Percentiles rank a stretch among this genome's conserved stretches.
Evolutionary conservation across 495 filamentous ascomycete species (phyloP).

Genomic region (Hypoxylon rickii): DNA sequence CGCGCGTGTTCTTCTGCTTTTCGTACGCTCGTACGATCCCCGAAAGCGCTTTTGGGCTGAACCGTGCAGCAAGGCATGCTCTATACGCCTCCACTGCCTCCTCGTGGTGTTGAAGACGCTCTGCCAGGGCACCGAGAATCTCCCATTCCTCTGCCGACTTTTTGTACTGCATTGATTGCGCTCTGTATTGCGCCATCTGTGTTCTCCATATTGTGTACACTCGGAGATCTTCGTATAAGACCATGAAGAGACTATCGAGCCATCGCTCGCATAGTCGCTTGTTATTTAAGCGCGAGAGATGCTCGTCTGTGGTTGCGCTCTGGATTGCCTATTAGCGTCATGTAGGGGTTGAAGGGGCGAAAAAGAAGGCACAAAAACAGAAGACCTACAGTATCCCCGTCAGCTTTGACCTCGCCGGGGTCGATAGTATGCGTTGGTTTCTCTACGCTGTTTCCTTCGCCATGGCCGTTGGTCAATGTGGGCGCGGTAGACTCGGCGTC

Average conservation of each 20-base stretch:
- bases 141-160: constrained; percentile 98
- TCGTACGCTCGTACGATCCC: constrained; percentile 77
- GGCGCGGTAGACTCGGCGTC: constrained; percentile 38
- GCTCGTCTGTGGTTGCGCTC: constrained; percentile 53
- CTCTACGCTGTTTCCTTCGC: constrained; percentile 60
- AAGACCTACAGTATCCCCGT: constrained; percentile 77
- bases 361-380: background rate
- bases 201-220: constrained; percentile 99
- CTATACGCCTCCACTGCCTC: constrained; percentile 93
- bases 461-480: constrained; percentile 45
- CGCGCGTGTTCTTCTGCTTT: constrained; percentile 72
- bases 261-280: constrained; percentile 97
- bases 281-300: constrained; percentile 78
- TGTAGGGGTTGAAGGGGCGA: background rate
- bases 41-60: constrained; percentile 86
- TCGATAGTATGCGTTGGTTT: constrained; percentile 82
- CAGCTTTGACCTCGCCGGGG: constrained; percentile 79
- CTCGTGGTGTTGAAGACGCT: constrained; percentile 84
- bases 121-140: constrained; percentile 90
- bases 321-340: constrained; percentile 26
- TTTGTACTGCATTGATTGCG: constrained; percentile 89
- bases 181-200: constrained; percentile 89
- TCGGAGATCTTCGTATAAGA: constrained; percentile 94
- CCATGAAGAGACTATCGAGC: constrained; percentile 99
- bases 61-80: constrained; percentile 77